These are phyloP conservation scores for Hibiscus tridactylites DNA, from an alignment of 345 rosid genomes.

Conservation along the genomic window DNA sequence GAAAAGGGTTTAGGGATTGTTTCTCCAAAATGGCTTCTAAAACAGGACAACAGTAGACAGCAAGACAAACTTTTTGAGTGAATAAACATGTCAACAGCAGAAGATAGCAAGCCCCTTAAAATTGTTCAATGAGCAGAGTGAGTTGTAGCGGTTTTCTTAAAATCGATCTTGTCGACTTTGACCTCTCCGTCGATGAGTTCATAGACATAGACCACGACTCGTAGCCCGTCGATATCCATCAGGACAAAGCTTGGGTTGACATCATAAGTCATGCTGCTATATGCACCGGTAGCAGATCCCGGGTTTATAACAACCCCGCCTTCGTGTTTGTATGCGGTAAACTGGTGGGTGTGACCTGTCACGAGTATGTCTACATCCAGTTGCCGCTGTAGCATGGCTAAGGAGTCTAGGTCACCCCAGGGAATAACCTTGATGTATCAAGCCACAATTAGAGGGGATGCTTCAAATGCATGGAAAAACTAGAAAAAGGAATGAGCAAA, in stretches of 20 bases:
- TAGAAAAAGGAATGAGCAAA: background rate
- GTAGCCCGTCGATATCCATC: slow-evolving; percentile 90
- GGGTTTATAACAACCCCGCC: slow-evolving; percentile 96
- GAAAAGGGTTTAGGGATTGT: too few relatives aligned
- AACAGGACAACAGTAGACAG: too few relatives aligned
- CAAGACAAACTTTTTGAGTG: background rate
- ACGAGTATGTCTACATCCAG: slow-evolving; percentile 91
- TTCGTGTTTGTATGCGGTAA: slow-evolving; percentile 93
- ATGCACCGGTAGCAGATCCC: slow-evolving; percentile 92
- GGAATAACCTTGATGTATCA: slow-evolving; percentile 55
- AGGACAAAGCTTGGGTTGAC: slow-evolving; percentile 93
- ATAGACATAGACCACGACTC: slow-evolving; percentile 89
- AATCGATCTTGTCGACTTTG: slow-evolving; percentile 93
- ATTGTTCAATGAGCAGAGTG: background rate
- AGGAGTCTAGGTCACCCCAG: slow-evolving; percentile 93
- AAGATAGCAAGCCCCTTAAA: background rate
- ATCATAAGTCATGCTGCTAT: slow-evolving; percentile 77
- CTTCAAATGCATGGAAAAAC: background rate
- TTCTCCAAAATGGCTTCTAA: too few relatives aligned
- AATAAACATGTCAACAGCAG: background rate
- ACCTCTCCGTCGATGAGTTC: slow-evolving; percentile 95
- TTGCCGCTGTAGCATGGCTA: slow-evolving; percentile 94
- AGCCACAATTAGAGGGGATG: background rate
- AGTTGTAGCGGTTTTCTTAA: slow-evolving; percentile 45
- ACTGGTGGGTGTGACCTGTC: slow-evolving; percentile 95